Evolutionary conservation across 2,329 filamentous ascomycete genomes (phyloP).

Genomic region (Colletotrichum coccodes): DNA sequence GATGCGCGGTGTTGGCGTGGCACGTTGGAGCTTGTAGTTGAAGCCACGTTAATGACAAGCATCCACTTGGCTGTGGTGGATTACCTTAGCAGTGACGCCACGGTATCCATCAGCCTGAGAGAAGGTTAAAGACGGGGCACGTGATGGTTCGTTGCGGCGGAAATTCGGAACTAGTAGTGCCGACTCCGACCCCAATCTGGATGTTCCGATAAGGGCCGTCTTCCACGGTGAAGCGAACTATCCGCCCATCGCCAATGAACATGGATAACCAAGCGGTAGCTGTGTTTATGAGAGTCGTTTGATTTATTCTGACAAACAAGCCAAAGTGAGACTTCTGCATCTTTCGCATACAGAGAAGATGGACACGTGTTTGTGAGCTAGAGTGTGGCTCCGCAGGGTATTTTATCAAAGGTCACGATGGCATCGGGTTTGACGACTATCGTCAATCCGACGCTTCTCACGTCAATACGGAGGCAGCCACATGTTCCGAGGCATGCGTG

Average conservation of each 20-base stretch:
- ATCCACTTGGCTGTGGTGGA: slow-evolving; percentile 21
- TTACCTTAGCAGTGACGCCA: slow-evolving; percentile 33
- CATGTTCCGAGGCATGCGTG: slow-evolving; percentile 56
- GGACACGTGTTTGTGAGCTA: not conserved
- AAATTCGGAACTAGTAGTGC: slow-evolving; percentile 2
- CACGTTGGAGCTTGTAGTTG: slow-evolving; percentile 36
- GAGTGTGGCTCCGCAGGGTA: too few relatives aligned
- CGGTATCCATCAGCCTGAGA: not conserved
- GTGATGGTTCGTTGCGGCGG: not conserved
- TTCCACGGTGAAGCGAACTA: not conserved
- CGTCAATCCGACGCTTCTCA: slow-evolving; percentile 53
- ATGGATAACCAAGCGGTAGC: not conserved
- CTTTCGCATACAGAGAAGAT: too few relatives aligned
- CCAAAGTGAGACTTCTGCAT: not conserved
- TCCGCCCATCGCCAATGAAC: not conserved
- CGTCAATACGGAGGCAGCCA: slow-evolving; percentile 50
- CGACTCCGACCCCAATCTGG: not conserved
- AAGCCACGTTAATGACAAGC: slow-evolving; percentile 44
- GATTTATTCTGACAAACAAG: not conserved
- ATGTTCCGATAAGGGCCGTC: not conserved
- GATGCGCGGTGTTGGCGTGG: slow-evolving; percentile 19
- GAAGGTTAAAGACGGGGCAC: not conserved
- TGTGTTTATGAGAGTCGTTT: not conserved
- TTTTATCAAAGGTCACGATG: slow-evolving; percentile 3
- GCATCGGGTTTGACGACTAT: slow-evolving; percentile 38